Evolutionary conservation across 1,284 basidiomycete genomes (phyloP).

Genomic region (Erythrobasidium hasegawianum): DNA sequence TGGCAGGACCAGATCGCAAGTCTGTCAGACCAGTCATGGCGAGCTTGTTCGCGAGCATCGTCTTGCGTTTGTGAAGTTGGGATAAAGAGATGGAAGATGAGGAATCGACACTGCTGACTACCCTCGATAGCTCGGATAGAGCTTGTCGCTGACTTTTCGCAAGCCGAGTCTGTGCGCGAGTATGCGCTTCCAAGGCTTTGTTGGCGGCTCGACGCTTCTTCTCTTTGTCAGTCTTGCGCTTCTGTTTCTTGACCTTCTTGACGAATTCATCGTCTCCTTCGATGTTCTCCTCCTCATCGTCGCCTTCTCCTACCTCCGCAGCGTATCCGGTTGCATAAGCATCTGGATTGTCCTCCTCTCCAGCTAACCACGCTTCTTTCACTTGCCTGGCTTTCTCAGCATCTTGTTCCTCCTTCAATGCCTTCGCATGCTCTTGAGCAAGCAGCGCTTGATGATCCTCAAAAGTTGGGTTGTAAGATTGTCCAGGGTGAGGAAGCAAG

Average conservation of each 20-base stretch:
- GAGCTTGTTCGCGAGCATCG: conserved; percentile 53
- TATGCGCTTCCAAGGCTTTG: conserved; percentile 63
- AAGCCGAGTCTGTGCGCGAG: conserved; percentile 54
- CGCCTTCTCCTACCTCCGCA: conserved; percentile 45
- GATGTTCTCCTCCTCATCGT: conserved; percentile 46
- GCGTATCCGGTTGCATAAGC: conserved; percentile 51
- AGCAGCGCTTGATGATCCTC: conserved; percentile 73
- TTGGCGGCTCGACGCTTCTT: conserved; percentile 56
- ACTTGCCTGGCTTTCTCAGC: conserved; percentile 57
- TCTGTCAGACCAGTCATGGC: conserved; percentile 55
- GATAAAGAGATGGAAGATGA: conserved; percentile 50
- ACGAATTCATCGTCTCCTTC: conserved; percentile 46
- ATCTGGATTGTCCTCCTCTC: conserved; percentile 51
- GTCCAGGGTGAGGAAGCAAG: conserved; percentile 72
- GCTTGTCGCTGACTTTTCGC: conserved; percentile 50
- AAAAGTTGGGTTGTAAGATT: conserved; percentile 88
- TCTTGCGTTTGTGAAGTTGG: conserved; percentile 53
- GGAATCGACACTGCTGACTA: conserved; percentile 55
- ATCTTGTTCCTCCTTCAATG: conserved; percentile 58
- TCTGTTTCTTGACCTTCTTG: conserved; percentile 55
- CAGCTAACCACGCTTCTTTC: conserved; percentile 57
- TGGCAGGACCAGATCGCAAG: conserved; percentile 67
- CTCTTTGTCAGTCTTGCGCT: conserved; percentile 59
- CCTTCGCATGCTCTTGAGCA: conserved; percentile 55
- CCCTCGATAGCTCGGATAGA: conserved; percentile 57